Evolutionary conservation across 2,329 filamentous ascomycete species (phyloP), one percentile per base, ranked within the genome.

Genomic region (Metarhizium brunneum): DNA sequence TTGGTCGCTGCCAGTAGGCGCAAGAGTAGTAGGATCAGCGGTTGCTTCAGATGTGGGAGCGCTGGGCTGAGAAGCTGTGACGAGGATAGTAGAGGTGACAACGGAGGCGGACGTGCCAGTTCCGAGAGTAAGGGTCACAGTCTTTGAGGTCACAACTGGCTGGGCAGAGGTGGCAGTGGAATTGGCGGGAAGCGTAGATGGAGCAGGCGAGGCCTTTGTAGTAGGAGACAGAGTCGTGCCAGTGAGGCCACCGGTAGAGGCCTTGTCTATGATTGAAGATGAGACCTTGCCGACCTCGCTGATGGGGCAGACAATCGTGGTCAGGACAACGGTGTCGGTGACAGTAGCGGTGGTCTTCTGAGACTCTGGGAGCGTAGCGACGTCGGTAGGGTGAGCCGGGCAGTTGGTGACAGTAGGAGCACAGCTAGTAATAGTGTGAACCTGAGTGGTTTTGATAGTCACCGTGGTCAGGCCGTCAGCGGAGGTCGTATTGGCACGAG

Each of bases 361-460:
- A 14, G 64, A 61, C 59, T 68, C 67, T 56, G 72, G 69, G 50
- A 74, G 63, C 57, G 64, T 62, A 53, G 66, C 66, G 53, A 70
- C 63, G 53, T 62, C 69, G 25, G 68, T 65, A 58, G 65, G 50
- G 56, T 64, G 54, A 56, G 52, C 68, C 55, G 73, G 73, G 70
- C 81, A 84, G 80, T 82, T 71, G 68, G 80, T 81, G 65, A 82
- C 75, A 56, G 76, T 79, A 55, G 81, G 71, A 59, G 73, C 78
- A 66, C 81, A 84, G 56, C 78, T 81, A 63, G 76, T 83, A 69
- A 83, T 73, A 68, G 81, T 84, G 59, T 78, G 71, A 60, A 81
- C 69, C 66, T 79, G 70, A 57, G 79, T 83, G 66, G 75, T 70
- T 72, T 77, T 74, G 71, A 83, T 73, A 61, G 79, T 74, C 57